A percentile compares a stretch with the other conserved stretches of the same genome.
phyloP scores from a whole-genome alignment of 2,329 filamentous ascomycete genomes.

The Aureobasidium sp. region DNA sequence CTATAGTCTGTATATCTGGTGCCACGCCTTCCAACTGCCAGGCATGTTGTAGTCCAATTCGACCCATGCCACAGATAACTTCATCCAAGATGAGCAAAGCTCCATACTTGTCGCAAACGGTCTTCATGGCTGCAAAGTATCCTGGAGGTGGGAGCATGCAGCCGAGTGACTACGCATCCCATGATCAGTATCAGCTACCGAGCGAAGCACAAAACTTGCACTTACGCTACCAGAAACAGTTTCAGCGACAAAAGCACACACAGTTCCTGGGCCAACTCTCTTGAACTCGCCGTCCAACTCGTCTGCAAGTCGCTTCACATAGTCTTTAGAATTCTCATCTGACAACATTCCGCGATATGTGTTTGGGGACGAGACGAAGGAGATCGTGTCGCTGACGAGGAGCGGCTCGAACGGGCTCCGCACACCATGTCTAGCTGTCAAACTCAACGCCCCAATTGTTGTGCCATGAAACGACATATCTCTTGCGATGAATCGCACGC shows the following conservation, averaged over 20 bases:
- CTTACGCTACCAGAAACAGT: conserved; percentile 62
- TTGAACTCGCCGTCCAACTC: conserved; percentile 64
- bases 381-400: conserved; percentile 36
- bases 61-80: conserved; percentile 62
- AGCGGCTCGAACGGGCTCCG: conserved; percentile 50
- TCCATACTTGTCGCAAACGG: conserved; percentile 62
- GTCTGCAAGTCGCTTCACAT: conserved; percentile 52
- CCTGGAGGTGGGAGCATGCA: conserved; percentile 32
- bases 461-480: conserved; percentile 63
- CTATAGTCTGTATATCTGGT: conserved; percentile 60
- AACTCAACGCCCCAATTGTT: conserved; percentile 47
- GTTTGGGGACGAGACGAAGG: conserved; percentile 51
- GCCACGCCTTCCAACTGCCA: conserved; percentile 50
- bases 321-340: conserved; percentile 50
- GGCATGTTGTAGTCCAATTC: conserved; percentile 51
- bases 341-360: conserved; percentile 51
- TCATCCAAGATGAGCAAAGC: conserved; percentile 71
- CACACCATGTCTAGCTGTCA: conserved; percentile 34
- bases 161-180: conserved; percentile 45
- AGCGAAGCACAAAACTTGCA: conserved; percentile 15
- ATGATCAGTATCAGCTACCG: too few relatives aligned
- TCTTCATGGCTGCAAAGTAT: conserved; percentile 62
- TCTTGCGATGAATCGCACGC: conserved; percentile 57
- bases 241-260: conserved; percentile 67
- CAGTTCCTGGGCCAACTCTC: conserved; percentile 54